These are phyloP conservation scores for Yarrowia galli DNA, from an alignment of 1,139 yeast species.

Conservation along the genomic window DNA sequence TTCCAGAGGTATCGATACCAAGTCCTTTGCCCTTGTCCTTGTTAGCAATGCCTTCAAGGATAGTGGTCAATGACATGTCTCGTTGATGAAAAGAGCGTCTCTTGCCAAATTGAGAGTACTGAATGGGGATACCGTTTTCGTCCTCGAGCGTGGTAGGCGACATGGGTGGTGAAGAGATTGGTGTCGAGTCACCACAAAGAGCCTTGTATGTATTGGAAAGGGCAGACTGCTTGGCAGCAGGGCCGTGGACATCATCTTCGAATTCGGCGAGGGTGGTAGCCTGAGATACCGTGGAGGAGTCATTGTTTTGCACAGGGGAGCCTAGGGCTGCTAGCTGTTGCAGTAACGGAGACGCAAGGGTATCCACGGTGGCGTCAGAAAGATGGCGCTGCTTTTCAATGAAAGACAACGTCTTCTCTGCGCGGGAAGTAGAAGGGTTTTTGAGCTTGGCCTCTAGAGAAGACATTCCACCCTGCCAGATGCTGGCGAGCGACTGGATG, in stretches of 20 bases:
- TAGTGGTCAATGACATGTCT: slow-evolving; percentile 40
- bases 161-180: slow-evolving; percentile 13
- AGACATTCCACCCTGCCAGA: slow-evolving; percentile 48
- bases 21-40: slow-evolving; percentile 40
- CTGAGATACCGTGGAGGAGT: slow-evolving; percentile 40
- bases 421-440: slow-evolving; percentile 39
- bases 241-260: slow-evolving; percentile 39
- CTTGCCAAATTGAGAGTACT: slow-evolving; percentile 18
- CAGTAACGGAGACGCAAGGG: slow-evolving; percentile 9
- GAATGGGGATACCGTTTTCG: slow-evolving; percentile 40
- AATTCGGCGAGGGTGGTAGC: slow-evolving; percentile 42
- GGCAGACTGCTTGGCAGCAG: slow-evolving; percentile 7
- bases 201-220: slow-evolving; percentile 33
- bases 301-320: slow-evolving; percentile 36
- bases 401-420: slow-evolving; percentile 39
- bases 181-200: slow-evolving; percentile 39
- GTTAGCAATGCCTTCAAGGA: slow-evolving; percentile 45
- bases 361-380: slow-evolving; percentile 37
- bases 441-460: slow-evolving; percentile 28
- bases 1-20: slow-evolving; percentile 20
- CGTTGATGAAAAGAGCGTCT: slow-evolving; percentile 23
- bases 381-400: slow-evolving; percentile 40
- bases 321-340: slow-evolving; percentile 10
- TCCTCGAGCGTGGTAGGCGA: slow-evolving; percentile 38
- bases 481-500: slow-evolving; percentile 46